phyloP scores from a whole-genome alignment of 495 filamentous ascomycete species.

The Diplogelasinospora grovesii region DNA sequence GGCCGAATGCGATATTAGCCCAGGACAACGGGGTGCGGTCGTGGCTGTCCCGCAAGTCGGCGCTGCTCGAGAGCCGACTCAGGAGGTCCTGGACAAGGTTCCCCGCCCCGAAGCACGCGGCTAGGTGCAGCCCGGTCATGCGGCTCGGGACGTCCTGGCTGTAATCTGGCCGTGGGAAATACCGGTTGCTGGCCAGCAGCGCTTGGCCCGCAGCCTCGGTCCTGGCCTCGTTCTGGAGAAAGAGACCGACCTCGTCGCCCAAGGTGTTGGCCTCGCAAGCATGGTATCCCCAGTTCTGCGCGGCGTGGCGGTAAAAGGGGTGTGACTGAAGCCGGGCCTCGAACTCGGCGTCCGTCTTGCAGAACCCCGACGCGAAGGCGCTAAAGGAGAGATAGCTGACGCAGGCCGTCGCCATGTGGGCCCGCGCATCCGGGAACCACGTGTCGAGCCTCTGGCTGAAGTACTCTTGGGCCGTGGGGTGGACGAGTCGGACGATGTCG shows the following conservation, averaged over 20 bases:
- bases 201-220: slow-evolving; percentile 11
- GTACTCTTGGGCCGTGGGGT: too few species aligned
- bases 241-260: too few species aligned
- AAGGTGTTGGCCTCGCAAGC: slow-evolving; percentile 7
- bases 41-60: too few species aligned
- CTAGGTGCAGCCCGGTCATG: neutral
- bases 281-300: slow-evolving; percentile 42
- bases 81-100: too few species aligned
- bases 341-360: slow-evolving; percentile 19
- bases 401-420: slow-evolving; percentile 31
- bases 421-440: slow-evolving; percentile 32
- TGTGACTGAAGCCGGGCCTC: slow-evolving; percentile 20
- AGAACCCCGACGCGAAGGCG: slow-evolving; percentile 24
- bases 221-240: too few species aligned
- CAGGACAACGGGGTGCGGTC: too few species aligned
- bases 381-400: slow-evolving; percentile 40
- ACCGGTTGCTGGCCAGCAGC: neutral
- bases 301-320: slow-evolving; percentile 36
- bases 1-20: too few species aligned
- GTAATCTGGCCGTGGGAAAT: neutral
- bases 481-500: too few species aligned
- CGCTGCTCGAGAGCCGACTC: too few species aligned
- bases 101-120: too few species aligned
- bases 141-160: neutral
- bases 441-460: slow-evolving; percentile 30